Evolutionary conservation across 768 basidiomycete species (phyloP).

Genomic region (Tricholoma bakamatsutake): DNA sequence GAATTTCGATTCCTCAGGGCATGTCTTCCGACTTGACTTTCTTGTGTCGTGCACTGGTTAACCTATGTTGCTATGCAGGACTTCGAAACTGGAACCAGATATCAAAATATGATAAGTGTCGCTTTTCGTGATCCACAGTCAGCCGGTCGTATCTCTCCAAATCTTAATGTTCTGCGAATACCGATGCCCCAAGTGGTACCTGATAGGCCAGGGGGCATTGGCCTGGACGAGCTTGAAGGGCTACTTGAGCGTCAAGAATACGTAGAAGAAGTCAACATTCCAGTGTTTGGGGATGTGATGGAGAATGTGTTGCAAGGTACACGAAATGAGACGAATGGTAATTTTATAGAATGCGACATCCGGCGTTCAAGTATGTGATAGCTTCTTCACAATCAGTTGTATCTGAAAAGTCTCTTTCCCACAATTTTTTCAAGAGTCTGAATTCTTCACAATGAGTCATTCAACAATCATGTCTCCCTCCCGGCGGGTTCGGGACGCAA

Average conservation of each 20-base stretch:
- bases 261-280: not conserved
- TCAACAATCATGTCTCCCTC: not conserved
- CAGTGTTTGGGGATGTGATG: slow-evolving; percentile 5
- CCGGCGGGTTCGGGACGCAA: not conserved
- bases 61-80: slow-evolving; percentile 31
- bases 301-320: not conserved
- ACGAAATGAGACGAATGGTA: slow-evolving; percentile 3
- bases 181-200: slow-evolving; percentile 16
- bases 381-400: not conserved
- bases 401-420: not conserved
- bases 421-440: not conserved
- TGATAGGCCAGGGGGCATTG: slow-evolving; percentile 25
- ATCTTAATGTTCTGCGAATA: slow-evolving; percentile 21
- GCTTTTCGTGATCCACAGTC: slow-evolving; percentile 42
- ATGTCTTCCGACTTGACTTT: slow-evolving; percentile 6
- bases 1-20: slow-evolving; percentile 40
- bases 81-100: slow-evolving; percentile 35
- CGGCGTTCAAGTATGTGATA: slow-evolving; percentile 12
- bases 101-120: slow-evolving; percentile 37
- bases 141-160: slow-evolving; percentile 27
- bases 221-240: slow-evolving; percentile 30
- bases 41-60: not conserved
- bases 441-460: not conserved
- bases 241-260: slow-evolving; percentile 15
- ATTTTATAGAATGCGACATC: slow-evolving; percentile 16